Conservation (phyloP, 2,329 filamentous ascomycete genomes). For the Alternaria triticina region DNA sequence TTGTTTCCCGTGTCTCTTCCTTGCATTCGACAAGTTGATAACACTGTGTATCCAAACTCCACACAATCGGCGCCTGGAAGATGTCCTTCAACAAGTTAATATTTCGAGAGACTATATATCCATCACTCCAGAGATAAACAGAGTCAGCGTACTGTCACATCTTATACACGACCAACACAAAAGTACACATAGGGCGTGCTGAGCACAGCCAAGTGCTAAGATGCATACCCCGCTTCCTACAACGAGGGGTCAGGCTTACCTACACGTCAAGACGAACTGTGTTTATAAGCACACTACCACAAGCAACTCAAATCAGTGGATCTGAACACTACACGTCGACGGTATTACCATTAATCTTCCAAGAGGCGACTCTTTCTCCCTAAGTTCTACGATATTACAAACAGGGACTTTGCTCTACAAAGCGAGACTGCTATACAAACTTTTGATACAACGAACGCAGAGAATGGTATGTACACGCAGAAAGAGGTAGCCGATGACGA, state of each 20-base stretch:
- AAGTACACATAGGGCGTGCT: neutral
- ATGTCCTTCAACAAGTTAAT: neutral
- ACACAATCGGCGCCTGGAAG: neutral
- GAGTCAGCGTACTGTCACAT: neutral
- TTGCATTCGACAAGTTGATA: neutral
- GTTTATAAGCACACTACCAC: neutral
- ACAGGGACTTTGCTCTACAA: neutral
- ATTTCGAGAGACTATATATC: neutral
- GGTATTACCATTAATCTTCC: constrained; percentile 2
- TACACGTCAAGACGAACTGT: neutral
- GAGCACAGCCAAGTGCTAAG: neutral
- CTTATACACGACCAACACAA: neutral
- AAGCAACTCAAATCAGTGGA: neutral
- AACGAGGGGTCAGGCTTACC: neutral
- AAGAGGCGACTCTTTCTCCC: neutral
- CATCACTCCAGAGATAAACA: neutral
- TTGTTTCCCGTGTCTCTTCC: neutral
- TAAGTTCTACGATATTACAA: constrained; percentile 10
- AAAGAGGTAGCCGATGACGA: neutral
- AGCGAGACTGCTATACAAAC: constrained; percentile 2
- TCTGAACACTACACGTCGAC: neutral
- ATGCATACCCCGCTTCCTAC: neutral
- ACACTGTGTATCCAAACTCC: neutral
- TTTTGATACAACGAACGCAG: constrained; percentile 10
- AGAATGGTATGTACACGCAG: constrained; percentile 13